Base-by-base conservation (phyloP, 179 eudicot species). In the Beta corolliflora region DNA sequence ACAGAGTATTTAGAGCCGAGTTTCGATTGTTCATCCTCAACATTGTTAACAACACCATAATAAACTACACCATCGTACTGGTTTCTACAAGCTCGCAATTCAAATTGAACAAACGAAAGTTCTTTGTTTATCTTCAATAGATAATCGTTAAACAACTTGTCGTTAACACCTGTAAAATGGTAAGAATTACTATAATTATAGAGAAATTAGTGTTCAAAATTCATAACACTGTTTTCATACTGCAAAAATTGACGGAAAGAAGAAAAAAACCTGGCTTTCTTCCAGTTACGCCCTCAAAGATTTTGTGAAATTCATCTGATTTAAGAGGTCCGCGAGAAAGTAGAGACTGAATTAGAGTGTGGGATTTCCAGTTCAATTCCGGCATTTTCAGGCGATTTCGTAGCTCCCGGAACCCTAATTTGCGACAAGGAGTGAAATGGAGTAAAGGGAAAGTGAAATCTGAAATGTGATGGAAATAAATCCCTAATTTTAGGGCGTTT, bases 1-100 rank as follows among this genome's bases (percentile, higher is more conserved):
- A 88, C 90, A 15, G 93, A 87, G 65, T 91, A 95, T 61, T 90
- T 90, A 5, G 96, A 90, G 72, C 99, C 99, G 61, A 95, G 91
- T 87, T 95, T 95, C 44, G 99, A 91, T 56, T 92, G 98, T 21
- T 95, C 99, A 81, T 95, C 98, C 1, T 88, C 90, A n/a, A 94
- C 92, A 77, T 89, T 94, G 80, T 95, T 95, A 76, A 92, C 91
- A 1, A 95, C 89, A n/a, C 98, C 99, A 71, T 91, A 96, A 79
- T 89, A 88, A 53, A 93, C 88, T 48, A 36, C 71, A 36, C 98
- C 97, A 85, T 96, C 92, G 81, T 96, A 96, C 85, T 96, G 99
- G 83, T 94, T 94, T 77, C 93, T 89, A 81, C 93, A 94, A 7
- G 91, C 96, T 73, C 99, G 89, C 79, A 96, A 73, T 88, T 96